Evolutionary conservation across 1,284 basidiomycete genomes (phyloP), one percentile per base, ranked within the genome.

Genomic region (Ustilago bromivora): DNA sequence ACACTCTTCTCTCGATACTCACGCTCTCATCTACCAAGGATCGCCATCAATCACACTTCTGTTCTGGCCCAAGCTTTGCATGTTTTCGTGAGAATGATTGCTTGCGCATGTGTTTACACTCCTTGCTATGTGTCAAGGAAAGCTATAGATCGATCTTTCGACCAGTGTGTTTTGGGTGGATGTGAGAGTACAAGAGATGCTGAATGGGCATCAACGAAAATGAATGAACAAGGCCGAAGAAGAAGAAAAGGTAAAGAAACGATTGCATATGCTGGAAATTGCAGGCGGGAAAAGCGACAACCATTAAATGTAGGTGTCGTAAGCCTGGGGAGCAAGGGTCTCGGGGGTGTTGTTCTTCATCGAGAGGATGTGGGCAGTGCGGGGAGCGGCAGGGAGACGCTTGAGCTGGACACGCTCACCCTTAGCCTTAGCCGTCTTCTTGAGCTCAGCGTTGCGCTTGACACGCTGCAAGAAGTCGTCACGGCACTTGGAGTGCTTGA

Each of bases 401-500:
- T 94, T 95, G 85, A 98, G 89, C 87, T 90, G 89, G 69, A 96
- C 89, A 76, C 92, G 92, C 88, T 94, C 95, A 19, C 79, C 79
- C 76, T 80, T 80, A 61, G 55, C 91, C 92, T 88, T 86, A 49
- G 94, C 94, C 92, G 90, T 93, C 82, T 88, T 91, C 87, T 94
- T 95, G 83, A 91, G 91, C 49, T 90, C 91, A 81, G 94, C 93
- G 90, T 99, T 99, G 78, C 89, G 88, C 91, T 97, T 93, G 87
- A 99, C 97, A 85, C 96, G 91, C 89, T 95, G 93, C 86, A 99
- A 89, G 90, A 99, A 99, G 89, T 98, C 96, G 89, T 98, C 93
- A 87, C 97, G 92, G 89, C 96, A 99, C 89, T 95, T 96, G 84
- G 96, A 98, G 92, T 99, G 97, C 86, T 90, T 91, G 89, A 99